These are phyloP conservation scores for Picea glauca DNA, from an alignment of 75 land plant genomes.

Conservation along the genomic window DNA sequence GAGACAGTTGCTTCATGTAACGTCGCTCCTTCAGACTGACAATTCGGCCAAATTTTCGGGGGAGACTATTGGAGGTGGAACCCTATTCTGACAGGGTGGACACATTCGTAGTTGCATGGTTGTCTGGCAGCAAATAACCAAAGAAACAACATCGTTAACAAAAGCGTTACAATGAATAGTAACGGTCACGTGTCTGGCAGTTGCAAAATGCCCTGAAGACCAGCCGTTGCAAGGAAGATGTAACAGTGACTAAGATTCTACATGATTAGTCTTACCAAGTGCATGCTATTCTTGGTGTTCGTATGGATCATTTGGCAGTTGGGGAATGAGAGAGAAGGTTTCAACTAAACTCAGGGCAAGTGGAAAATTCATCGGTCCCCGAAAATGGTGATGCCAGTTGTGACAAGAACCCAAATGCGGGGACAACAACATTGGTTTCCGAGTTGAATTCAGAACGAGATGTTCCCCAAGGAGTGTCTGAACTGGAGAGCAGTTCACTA, in stretches of 20 bases:
- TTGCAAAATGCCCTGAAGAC: slow-evolving; percentile 7
- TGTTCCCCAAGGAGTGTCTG: not conserved
- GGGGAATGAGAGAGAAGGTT: slow-evolving; percentile 93
- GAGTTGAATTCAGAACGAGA: not conserved
- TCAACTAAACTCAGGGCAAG: slow-evolving; percentile 36
- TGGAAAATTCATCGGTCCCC: not conserved
- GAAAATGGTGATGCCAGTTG: not conserved
- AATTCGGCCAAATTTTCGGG: no score
- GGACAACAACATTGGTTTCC: not conserved
- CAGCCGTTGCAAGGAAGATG: slow-evolving; percentile 30
- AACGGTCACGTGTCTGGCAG: no score
- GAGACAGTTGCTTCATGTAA: no score
- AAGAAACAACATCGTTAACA: no score
- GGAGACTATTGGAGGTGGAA: no score
- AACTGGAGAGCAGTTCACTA: not conserved
- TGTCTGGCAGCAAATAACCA: no score
- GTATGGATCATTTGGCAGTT: slow-evolving; percentile 86
- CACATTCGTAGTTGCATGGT: no score
- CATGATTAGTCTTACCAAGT: slow-evolving; percentile 59
- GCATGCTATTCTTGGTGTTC: slow-evolving; percentile 69
- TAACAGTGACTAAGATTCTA: slow-evolving; percentile 10
- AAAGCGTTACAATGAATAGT: no score
- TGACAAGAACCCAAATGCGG: not conserved
- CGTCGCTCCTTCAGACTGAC: no score
- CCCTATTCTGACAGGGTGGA: no score